Evolutionary conservation across 2,329 filamentous ascomycete species (phyloP).

Genomic region (Zasmidium citrigriseum): DNA sequence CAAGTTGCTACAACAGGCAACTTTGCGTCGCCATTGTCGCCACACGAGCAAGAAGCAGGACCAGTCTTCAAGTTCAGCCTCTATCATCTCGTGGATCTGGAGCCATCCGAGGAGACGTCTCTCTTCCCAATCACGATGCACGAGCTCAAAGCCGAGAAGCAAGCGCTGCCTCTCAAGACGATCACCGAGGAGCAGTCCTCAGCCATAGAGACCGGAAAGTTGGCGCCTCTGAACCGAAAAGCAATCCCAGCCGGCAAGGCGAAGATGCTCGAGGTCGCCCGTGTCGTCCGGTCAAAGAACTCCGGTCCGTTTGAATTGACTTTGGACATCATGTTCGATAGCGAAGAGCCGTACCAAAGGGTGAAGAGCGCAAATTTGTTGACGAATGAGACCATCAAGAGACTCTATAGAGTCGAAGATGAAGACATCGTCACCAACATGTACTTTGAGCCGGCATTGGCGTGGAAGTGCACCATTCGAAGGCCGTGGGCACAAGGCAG

Average conservation of each 20-base stretch:
- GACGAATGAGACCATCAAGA: conserved; percentile 27
- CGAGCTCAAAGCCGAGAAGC: not conserved
- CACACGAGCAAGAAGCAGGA: conserved; percentile 5
- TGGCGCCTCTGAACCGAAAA: not conserved
- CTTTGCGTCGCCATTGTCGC: conserved; percentile 3
- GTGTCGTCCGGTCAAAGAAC: conserved; percentile 53
- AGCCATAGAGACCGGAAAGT: not conserved
- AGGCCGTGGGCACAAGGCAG: conserved; percentile 25
- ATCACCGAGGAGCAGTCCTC: not conserved
- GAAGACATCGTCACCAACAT: conserved; percentile 36
- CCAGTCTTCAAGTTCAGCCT: conserved; percentile 7
- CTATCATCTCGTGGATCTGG: conserved; percentile 6
- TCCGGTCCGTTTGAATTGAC: conserved; percentile 55
- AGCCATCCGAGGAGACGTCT: not conserved
- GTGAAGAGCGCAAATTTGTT: conserved; percentile 36
- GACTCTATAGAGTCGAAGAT: conserved; percentile 30
- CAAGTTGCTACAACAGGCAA: conserved; percentile 6
- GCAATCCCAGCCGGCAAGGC: not conserved
- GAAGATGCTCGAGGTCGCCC: not conserved
- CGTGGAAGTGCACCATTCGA: conserved; percentile 51
- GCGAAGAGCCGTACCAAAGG: conserved; percentile 11
- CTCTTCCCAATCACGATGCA: conserved; percentile 1
- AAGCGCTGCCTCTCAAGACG: not conserved
- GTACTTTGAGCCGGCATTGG: conserved; percentile 49
- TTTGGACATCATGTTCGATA: conserved; percentile 53